A percentile compares a stretch with the other conserved stretches of the same genome.
These are phyloP conservation scores for Tylopilus intermedius DNA, from an alignment of 768 basidiomycete genomes.

Conservation along the genomic window DNA sequence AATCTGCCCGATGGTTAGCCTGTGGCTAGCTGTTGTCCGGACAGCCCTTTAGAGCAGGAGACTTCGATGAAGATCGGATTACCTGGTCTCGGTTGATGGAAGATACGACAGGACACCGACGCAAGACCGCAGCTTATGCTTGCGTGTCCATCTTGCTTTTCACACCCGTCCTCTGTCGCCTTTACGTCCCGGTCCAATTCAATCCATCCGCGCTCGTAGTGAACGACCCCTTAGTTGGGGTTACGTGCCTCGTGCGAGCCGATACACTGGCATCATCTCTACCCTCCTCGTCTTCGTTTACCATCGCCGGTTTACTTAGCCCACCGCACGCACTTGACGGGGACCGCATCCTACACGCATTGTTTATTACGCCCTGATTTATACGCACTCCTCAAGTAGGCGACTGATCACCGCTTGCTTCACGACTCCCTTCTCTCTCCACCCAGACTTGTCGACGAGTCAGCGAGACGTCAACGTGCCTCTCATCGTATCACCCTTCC, in stretches of 20 bases:
- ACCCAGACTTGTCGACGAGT: slow-evolving; percentile 21
- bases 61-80: slow-evolving; percentile 47
- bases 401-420: slow-evolving; percentile 46
- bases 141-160: slow-evolving; percentile 45
- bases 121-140: slow-evolving; percentile 59
- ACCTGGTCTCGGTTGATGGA: slow-evolving; percentile 48
- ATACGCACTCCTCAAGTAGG: slow-evolving; percentile 30
- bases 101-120: slow-evolving; percentile 55
- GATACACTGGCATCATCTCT: slow-evolving; percentile 61
- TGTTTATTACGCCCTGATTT: slow-evolving; percentile 44
- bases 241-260: slow-evolving; percentile 75
- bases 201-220: slow-evolving; percentile 56
- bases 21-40: slow-evolving; percentile 34
- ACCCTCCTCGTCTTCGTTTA: slow-evolving; percentile 21
- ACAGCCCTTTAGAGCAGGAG: slow-evolving; percentile 27
- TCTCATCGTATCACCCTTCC: slow-evolving; percentile 17
- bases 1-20: slow-evolving; percentile 33
- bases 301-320: slow-evolving; percentile 22
- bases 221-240: slow-evolving; percentile 81
- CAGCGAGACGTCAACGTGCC: slow-evolving; percentile 25
- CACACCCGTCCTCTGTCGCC: slow-evolving; percentile 35
- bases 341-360: slow-evolving; percentile 27
- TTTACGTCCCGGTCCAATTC: slow-evolving; percentile 46
- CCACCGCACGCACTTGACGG: slow-evolving; percentile 13
- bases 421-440: slow-evolving; percentile 14